Percentiles rank a stretch among this genome's conserved stretches.
Evolutionary conservation across 1,284 basidiomycete genomes (phyloP).

Genomic region (Pholiota adiposa): DNA sequence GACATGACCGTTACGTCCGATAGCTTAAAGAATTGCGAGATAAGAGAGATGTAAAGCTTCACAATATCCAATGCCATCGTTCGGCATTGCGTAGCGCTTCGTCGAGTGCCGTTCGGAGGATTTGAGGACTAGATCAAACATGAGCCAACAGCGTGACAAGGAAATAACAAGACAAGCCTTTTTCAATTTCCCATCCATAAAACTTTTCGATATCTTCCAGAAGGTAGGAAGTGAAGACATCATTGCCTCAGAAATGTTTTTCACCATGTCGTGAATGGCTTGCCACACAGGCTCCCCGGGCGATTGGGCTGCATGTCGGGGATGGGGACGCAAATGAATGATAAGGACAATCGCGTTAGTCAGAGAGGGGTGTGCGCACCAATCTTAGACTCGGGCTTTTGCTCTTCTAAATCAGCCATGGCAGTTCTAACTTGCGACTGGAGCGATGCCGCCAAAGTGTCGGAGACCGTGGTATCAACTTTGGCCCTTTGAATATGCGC

Average conservation of each 20-base stretch:
- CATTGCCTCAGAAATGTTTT: slow-evolving; percentile 72
- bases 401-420: slow-evolving; percentile 62
- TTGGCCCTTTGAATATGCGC: slow-evolving; percentile 48
- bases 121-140: slow-evolving; percentile 27
- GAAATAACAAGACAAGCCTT: slow-evolving; percentile 54
- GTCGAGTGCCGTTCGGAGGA: slow-evolving; percentile 46
- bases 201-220: slow-evolving; percentile 88
- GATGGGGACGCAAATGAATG: neutral
- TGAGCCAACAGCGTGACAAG: slow-evolving; percentile 6
- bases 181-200: slow-evolving; percentile 91
- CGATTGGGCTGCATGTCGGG: slow-evolving; percentile 51
- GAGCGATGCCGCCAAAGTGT: slow-evolving; percentile 46
- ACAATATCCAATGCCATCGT: slow-evolving; percentile 93
- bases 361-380: slow-evolving; percentile 49
- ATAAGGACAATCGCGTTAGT: neutral
- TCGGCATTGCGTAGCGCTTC: slow-evolving; percentile 84
- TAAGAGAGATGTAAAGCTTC: slow-evolving; percentile 83
- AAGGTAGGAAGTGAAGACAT: slow-evolving; percentile 84
- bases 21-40: slow-evolving; percentile 91
- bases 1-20: slow-evolving; percentile 60
- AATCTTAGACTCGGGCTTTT: slow-evolving; percentile 63
- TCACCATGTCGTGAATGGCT: slow-evolving; percentile 74
- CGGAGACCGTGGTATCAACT: slow-evolving; percentile 38
- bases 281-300: slow-evolving; percentile 82
- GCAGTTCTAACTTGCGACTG: slow-evolving; percentile 61